Base-by-base conservation (phyloP, 1,284 basidiomycete species). In the Pterulicium gracile region DNA sequence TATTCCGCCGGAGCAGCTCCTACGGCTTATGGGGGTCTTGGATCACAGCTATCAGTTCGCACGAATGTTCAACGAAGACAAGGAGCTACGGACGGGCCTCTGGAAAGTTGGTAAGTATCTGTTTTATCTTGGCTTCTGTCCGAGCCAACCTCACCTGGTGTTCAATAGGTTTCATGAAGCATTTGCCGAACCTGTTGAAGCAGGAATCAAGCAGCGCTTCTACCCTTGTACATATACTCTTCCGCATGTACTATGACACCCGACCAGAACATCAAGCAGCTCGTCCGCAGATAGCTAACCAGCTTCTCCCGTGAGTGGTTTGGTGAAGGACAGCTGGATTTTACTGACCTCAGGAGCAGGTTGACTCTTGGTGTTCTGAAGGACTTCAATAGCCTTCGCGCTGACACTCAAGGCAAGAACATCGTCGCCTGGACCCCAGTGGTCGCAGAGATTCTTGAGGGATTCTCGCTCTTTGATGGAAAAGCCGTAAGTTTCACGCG, bases 1-100 rank as follows among this genome's bases (percentile, higher is more conserved):
- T 3, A 98, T 99, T 56, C 96, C 96, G 22, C 90, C 95, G 0
- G 82, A 89, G 49, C 91, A 98, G 58, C 70, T 99, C 10, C 69
- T 99, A 52, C 81, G 89, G 40, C 75, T 99, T 61, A 96, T 96
- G 83, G 82, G 84, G 22, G 90, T 95, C 14, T 75, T 99, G 47
- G 93, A 98, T 61, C 92, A 96, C 58, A 93, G 88, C 56, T 99
- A 98, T 69, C 88, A 91, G 56, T 99, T 99, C 58, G 95, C 95
- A 12, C 79, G 93, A 49, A 83, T 84, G 62, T 99, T 99, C 72
- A 99, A 99, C 59, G 95, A 96, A 44, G 92, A 99, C 65, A 97
- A 97, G 67, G 94, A 98, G 43, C 75, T 99, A 35, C 80, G 96
- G 35, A 97, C 93, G 47, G 91, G 88, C 3, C 72, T 99, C 43